Base-by-base conservation (phyloP, 23 red algal species). In the Gracilaria caudata region DNA sequence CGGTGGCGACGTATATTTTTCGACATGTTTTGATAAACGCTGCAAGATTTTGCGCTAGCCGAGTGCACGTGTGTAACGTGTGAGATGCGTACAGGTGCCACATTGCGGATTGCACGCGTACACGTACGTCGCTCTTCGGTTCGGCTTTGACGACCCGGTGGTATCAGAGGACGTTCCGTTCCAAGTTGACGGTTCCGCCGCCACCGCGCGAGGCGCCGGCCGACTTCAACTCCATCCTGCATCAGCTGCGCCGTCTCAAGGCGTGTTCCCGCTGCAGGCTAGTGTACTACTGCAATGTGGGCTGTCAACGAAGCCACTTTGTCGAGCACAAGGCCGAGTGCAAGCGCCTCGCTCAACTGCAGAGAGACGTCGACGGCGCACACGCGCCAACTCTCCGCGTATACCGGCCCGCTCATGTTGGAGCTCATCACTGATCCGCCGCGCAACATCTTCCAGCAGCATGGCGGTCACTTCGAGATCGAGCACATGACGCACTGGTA, bases 351-450 rank as follows among this genome's bases (percentile, higher is more conserved):
- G 26, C 6, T 16, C 5, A 61, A 61, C 57, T 61, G 26, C 57
- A 61, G 57, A n/a, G 16, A 61, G 26, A 61, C 7, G 57, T 6
- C 57, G 57, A 61, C 57, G n/a, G 57, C 20, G 19, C 57, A 61
- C 57, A 61, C 57, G 57, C 57, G 16, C 16, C 57, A 61, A 29
- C 57, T 61, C 57, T 61, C 57, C 57, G 57, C 57, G 57, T 61
- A 61, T 16, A 61, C 57, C 57, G 57, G 16, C 19, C 57, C 5
- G 57, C 57, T 61, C 16, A 20, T n/a, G 57, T 16, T 61, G 7
- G 57, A 6, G 57, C 7, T 7, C 26, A 61, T 61, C 57, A 61
- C 57, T 29, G n/a, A 61, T 61, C 57, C 16, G 57, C 57, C 57
- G 57, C 57, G 57, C 57, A 61, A 61, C 57, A 3, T 9, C 57